These are phyloP conservation scores for Colletotrichum incanum DNA, from an alignment of 2,329 filamentous ascomycete genomes.

Conservation along the genomic window DNA sequence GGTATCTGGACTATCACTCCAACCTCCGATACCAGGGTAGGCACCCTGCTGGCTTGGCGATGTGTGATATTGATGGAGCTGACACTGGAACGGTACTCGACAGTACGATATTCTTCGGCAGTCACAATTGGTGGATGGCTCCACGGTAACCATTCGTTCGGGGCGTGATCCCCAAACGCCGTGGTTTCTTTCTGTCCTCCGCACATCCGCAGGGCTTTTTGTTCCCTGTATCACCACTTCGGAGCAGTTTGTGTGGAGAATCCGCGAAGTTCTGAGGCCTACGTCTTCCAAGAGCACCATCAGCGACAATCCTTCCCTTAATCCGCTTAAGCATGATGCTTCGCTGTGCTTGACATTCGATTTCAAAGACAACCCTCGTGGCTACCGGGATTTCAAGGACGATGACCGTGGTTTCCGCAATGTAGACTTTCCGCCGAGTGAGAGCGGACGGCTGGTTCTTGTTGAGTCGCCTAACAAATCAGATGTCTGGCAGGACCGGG, in stretches of 20 bases:
- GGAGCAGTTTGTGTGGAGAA: constrained; percentile 11
- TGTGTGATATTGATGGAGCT: not conserved
- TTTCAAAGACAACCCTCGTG: constrained; percentile 11
- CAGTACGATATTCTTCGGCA: not conserved
- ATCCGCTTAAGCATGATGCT: not conserved
- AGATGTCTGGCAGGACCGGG: not conserved
- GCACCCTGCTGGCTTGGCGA: no score
- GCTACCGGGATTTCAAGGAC: constrained; percentile 12
- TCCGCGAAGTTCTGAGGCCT: not conserved
- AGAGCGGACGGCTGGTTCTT: not conserved
- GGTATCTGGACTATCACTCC: constrained; percentile 29
- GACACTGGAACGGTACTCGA: not conserved
- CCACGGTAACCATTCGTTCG: constrained; percentile 7
- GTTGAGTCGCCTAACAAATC: not conserved
- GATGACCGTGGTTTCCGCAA: constrained; percentile 12
- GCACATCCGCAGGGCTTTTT: constrained; percentile 26
- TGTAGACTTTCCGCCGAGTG: not conserved
- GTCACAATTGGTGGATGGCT: constrained; percentile 17
- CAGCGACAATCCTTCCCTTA: not conserved
- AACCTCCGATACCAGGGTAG: not conserved
- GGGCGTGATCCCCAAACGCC: not conserved
- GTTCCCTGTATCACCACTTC: constrained; percentile 30
- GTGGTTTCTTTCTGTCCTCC: constrained; percentile 19
- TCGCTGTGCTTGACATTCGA: constrained; percentile 24
- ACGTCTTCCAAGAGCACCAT: not conserved